phyloP scores from a whole-genome alignment of 1,284 basidiomycete species.

The Ganoderma sinense region DNA sequence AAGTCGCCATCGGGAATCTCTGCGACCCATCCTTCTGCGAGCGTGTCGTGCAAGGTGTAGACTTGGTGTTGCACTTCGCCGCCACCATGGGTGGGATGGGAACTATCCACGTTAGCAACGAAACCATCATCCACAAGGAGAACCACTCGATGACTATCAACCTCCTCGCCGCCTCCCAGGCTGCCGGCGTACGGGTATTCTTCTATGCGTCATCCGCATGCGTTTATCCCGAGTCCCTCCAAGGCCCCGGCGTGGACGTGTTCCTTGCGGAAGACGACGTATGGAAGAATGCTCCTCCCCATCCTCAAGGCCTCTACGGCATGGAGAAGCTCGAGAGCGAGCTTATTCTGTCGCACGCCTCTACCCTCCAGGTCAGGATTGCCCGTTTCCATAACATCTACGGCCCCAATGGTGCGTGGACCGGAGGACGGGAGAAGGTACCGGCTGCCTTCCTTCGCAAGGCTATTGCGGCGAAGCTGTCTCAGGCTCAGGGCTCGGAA shows the following conservation, averaged over 20 bases:
- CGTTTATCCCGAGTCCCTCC: constrained; percentile 59
- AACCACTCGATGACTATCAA: constrained; percentile 61
- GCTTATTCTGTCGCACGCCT: constrained; percentile 46
- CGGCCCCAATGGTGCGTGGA: constrained; percentile 61
- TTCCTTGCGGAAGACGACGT: constrained; percentile 56
- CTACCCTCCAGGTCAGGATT: constrained; percentile 50
- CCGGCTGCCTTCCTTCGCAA: constrained; percentile 66
- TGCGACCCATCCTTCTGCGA: constrained; percentile 51
- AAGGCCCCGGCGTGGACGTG: constrained; percentile 45
- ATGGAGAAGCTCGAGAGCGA: constrained; percentile 65
- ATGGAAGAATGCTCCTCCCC: constrained; percentile 45
- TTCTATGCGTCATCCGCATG: constrained; percentile 68
- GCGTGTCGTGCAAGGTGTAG: constrained; percentile 46
- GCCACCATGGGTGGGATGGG: constrained; percentile 72
- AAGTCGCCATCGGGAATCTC: constrained; percentile 54
- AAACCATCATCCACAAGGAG: constrained; percentile 54
- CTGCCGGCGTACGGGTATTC: constrained; percentile 50
- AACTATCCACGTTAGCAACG: constrained; percentile 59
- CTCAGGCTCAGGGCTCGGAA: constrained; percentile 14
- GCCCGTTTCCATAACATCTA: constrained; percentile 69
- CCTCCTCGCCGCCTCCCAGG: constrained; percentile 48
- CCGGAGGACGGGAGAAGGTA: constrained; percentile 62
- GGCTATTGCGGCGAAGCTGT: constrained; percentile 46
- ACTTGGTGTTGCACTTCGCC: constrained; percentile 61
- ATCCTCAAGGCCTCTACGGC: constrained; percentile 64